Percentiles rank a stretch among this genome's conserved stretches.
phyloP scores from a whole-genome alignment of 345 rosid species.

The Raphanus sativus region DNA sequence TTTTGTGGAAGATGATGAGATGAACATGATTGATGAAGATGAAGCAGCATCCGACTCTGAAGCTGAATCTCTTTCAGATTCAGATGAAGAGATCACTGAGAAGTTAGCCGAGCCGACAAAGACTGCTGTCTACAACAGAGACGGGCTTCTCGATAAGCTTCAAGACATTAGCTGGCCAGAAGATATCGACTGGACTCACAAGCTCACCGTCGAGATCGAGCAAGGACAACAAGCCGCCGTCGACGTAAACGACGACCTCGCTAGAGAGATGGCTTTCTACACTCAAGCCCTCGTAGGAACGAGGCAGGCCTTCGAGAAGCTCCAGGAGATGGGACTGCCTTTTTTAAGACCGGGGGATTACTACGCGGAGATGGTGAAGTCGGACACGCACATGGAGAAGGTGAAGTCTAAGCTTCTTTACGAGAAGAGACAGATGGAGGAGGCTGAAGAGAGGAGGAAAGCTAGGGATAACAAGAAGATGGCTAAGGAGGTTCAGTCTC shows the following conservation, averaged over 20 bases:
- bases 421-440: slow-evolving; percentile 70
- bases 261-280: slow-evolving; percentile 70
- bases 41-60: slow-evolving; percentile 41
- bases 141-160: slow-evolving; percentile 68
- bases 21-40: slow-evolving; percentile 43
- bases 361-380: slow-evolving; percentile 84
- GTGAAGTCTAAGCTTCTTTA: slow-evolving; percentile 68
- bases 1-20: slow-evolving; percentile 43
- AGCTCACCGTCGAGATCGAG: slow-evolving; percentile 57
- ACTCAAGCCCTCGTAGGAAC: slow-evolving; percentile 80
- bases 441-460: slow-evolving; percentile 87
- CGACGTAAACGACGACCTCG: slow-evolving; percentile 84
- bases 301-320: slow-evolving; percentile 56
- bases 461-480: slow-evolving; percentile 71
- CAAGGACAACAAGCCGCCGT: slow-evolving; percentile 68
- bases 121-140: slow-evolving; percentile 56
- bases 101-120: slow-evolving; percentile 59
- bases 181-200: slow-evolving; percentile 63
- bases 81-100: slow-evolving; percentile 55
- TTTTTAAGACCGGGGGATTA: slow-evolving; percentile 79
- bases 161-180: slow-evolving; percentile 83
- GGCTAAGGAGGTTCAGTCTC: slow-evolving; percentile 78
- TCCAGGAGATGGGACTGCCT: slow-evolving; percentile 56
- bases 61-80: slow-evolving; percentile 54
- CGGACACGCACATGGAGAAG: slow-evolving; percentile 76